Percentiles rank a stretch among this genome's conserved stretches.
Conservation (phyloP, 345 rosid genomes). For the Gossypioides kirkii region DNA sequence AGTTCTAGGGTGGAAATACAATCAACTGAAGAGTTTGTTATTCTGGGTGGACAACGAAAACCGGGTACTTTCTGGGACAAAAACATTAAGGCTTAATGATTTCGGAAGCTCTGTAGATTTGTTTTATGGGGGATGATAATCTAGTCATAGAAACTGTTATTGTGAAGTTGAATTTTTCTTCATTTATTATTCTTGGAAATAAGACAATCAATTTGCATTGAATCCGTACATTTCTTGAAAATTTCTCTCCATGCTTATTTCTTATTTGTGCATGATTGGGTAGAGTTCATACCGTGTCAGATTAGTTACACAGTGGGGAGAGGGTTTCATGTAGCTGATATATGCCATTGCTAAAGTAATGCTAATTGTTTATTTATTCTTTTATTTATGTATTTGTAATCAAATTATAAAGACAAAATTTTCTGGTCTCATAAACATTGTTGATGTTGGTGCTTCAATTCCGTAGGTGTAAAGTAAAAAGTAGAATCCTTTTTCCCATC, state of each 20-base stretch:
- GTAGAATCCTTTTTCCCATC: not conserved
- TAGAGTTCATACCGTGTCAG: not conserved
- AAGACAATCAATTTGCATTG: slow-evolving; percentile 16
- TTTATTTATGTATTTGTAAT: not conserved
- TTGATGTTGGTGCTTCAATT: not conserved
- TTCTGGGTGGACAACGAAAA: slow-evolving; percentile 10
- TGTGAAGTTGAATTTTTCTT: slow-evolving; percentile 9
- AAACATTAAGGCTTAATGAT: slow-evolving; percentile 22
- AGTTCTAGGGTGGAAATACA: slow-evolving; percentile 18
- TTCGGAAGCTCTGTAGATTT: slow-evolving; percentile 38
- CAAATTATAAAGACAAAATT: not conserved
- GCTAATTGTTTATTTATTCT: not conserved
- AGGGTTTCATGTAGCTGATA: not conserved
- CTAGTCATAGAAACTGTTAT: not conserved
- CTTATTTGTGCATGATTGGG: not conserved
- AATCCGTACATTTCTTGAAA: not conserved
- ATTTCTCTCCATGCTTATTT: not conserved
- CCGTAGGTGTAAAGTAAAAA: not conserved
- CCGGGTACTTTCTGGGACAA: slow-evolving; percentile 8
- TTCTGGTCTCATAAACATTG: not conserved
- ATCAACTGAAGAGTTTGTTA: slow-evolving; percentile 20
- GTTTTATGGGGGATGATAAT: slow-evolving; percentile 18
- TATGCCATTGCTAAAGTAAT: not conserved
- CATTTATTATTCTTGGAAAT: slow-evolving; percentile 18
- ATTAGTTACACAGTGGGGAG: not conserved